A percentile compares a stretch with the other conserved stretches of the same genome.
Evolutionary conservation across 306 rosid species (phyloP).

Genomic region (Senna siamea): DNA sequence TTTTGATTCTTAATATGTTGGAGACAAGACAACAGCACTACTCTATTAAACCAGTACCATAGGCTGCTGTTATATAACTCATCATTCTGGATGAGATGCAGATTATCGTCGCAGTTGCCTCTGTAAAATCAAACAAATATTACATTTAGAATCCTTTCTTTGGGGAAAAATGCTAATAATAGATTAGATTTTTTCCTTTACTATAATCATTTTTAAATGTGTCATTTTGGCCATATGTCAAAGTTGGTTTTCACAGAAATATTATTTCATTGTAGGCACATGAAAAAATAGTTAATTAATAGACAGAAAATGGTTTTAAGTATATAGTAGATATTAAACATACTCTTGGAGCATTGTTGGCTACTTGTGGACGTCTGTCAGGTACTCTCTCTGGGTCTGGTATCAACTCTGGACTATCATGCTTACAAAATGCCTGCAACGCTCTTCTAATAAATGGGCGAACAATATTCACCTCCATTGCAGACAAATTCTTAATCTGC

Average conservation of each 20-base stretch:
- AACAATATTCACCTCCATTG: slow-evolving; percentile 97
- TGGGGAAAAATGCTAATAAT: slow-evolving; percentile 11
- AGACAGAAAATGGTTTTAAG: too few relatives aligned
- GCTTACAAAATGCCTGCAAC: slow-evolving; percentile 86
- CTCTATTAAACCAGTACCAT: slow-evolving; percentile 31
- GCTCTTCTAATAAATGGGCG: slow-evolving; percentile 95
- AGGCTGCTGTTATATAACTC: background rate
- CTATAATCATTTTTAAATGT: background rate
- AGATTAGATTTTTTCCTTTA: background rate
- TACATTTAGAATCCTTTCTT: slow-evolving; percentile 27
- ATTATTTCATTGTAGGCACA: slow-evolving; percentile 10
- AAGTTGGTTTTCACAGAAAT: slow-evolving; percentile 26
- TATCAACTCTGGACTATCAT: slow-evolving; percentile 82
- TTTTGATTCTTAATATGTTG: background rate
- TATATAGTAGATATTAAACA: slow-evolving; percentile 38
- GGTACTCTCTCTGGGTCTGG: slow-evolving; percentile 82
- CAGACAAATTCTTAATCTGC: slow-evolving; percentile 89
- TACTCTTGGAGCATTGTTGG: slow-evolving; percentile 76
- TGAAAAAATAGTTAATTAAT: slow-evolving; percentile 7
- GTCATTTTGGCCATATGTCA: background rate
- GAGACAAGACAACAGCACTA: background rate
- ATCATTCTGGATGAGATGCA: slow-evolving; percentile 32
- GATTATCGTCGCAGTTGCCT: slow-evolving; percentile 62
- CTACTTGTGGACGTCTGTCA: slow-evolving; percentile 65
- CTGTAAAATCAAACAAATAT: slow-evolving; percentile 51